Conservation (phyloP, 352 stramenopile genomes). For the Phytophthora megakarya region DNA sequence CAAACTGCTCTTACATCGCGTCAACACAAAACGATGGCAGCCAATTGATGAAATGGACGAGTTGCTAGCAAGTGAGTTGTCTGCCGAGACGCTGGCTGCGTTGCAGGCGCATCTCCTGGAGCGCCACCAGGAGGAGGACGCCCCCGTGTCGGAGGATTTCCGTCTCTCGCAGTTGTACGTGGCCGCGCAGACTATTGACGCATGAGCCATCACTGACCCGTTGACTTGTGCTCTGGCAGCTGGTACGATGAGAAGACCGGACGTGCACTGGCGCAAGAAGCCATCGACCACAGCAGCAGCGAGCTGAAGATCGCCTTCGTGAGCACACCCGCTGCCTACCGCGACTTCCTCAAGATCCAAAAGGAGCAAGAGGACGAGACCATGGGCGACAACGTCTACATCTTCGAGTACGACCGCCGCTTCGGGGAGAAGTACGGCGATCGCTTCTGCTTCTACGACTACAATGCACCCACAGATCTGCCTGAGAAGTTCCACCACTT, state of each 20-base stretch:
- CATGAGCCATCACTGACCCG: conserved; percentile 2
- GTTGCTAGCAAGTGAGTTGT: conserved; percentile 47
- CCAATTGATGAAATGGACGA: conserved; percentile 38
- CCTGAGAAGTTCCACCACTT: conserved; percentile 57
- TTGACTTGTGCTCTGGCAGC: conserved; percentile 7
- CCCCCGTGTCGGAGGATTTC: conserved; percentile 50
- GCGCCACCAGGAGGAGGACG: conserved; percentile 34
- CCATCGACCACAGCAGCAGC: conserved; percentile 46
- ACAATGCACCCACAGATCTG: conserved; percentile 46
- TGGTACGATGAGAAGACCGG: conserved; percentile 56
- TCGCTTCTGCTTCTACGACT: conserved; percentile 58
- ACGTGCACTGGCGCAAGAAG: conserved; percentile 46
- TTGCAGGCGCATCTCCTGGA: conserved; percentile 48
- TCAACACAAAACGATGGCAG: conserved; percentile 4
- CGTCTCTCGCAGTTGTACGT: conserved; percentile 57
- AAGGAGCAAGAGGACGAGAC: conserved; percentile 34
- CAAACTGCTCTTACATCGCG: conserved; percentile 6
- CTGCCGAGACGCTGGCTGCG: conserved; percentile 48
- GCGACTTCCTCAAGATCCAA: conserved; percentile 43
- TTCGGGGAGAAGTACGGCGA: conserved; percentile 56
- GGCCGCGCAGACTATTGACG: background rate
- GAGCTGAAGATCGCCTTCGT: conserved; percentile 53
- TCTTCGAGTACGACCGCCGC: conserved; percentile 57
- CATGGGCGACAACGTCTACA: conserved; percentile 50
- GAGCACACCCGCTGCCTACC: conserved; percentile 51